Evolutionary conservation across 768 basidiomycete species (phyloP), one percentile per base, ranked within the genome.

Genomic region (Boletus rubropictus): DNA sequence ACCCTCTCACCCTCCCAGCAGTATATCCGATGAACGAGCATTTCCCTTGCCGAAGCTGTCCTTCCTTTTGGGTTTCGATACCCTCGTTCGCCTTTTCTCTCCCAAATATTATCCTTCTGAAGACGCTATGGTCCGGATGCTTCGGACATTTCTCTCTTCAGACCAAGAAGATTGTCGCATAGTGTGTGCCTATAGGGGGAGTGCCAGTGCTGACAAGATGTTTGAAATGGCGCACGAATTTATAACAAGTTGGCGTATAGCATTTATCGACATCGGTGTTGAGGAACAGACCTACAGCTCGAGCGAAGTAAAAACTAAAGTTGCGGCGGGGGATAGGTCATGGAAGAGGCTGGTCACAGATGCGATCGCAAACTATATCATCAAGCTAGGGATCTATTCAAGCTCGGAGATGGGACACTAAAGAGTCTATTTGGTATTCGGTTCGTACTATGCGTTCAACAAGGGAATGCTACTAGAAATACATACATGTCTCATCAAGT

Each of bases 21-120:
- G 31, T 21, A 48, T 56, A 27, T 40, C 46, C 28, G 51, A 63
- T 36, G 44, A 55, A 25, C 42, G 39, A 32, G 46, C 50, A 25
- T 31, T 52, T 44, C 51, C 47, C 31, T 48, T 42, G 24, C 62
- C 74, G 3, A 73, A 77, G 49, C 66, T 93, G 17, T 77, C 78
- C 2, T 92, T 91, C 62, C 68, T 91, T 22, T 69, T 90, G 48
- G 93, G 94, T 6, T 76, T 80, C 37, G 94, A 96, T 60, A 97
- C 94, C 2, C 75, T 97, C 38, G 78, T 81, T 46, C 82, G 93
- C 7, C 74, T 95, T 48, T 78, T 93, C 43, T 74, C 81, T 1
- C 78, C 83, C 1, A 78, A 77, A 18, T 95, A 90, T 63, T 96
- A 95, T 50, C 61, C 70, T 11, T 69, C 72, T 11, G 64, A 65